Evolutionary conservation across 202 grass and related monocot genomes (phyloP), one percentile per base, ranked within the genome.

Genomic region (Panicum virgatum): DNA sequence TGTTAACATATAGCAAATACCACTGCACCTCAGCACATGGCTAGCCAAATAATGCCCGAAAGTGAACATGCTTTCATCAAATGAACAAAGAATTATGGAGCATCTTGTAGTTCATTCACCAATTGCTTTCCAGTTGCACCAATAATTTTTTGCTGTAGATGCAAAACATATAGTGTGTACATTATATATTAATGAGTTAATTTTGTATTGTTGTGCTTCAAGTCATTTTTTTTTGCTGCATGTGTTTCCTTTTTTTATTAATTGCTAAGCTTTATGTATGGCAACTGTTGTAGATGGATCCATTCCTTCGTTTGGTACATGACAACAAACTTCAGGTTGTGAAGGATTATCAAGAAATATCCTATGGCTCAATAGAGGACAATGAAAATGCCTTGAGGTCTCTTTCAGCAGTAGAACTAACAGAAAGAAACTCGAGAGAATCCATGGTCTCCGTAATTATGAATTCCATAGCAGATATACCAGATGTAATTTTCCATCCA

Each of bases 361-460:
- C 53, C 64, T 99, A 96, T 78, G 96, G 96, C 69, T 96, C 93
- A 62, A 72, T 85, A 81, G 93, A 96, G 87, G 96, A 99, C 47
- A 89, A 94, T 88, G 76, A 56, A 69, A 87, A 83, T 65, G 91
- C 96, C 6, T 36, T 94, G 73, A 85, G 84, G 54, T 91, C 85
- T 78, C 85, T 99, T 87, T 88, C 86, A 75, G 80, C 81, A 64
- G 86, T 99, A 87, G 75, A 93, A 86, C 81, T 99, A 69, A 82
- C 87, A 68, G 91, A 90, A 77, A 96, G 80, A 72, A 88, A 94
- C 71, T 96, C 93, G 66, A 89, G 87, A 74, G 91, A 96, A 86
- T 88, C 83, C 80, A 99, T 99, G 64, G 85, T 90, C 63, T 94
- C 89, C 32, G 69, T 87, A 38, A 92, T 99, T 81, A 78, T 96